A percentile compares a stretch with the other conserved stretches of the same genome.
Evolutionary conservation across 768 basidiomycete genomes (phyloP).

Genomic region (Wakefieldia striispora): DNA sequence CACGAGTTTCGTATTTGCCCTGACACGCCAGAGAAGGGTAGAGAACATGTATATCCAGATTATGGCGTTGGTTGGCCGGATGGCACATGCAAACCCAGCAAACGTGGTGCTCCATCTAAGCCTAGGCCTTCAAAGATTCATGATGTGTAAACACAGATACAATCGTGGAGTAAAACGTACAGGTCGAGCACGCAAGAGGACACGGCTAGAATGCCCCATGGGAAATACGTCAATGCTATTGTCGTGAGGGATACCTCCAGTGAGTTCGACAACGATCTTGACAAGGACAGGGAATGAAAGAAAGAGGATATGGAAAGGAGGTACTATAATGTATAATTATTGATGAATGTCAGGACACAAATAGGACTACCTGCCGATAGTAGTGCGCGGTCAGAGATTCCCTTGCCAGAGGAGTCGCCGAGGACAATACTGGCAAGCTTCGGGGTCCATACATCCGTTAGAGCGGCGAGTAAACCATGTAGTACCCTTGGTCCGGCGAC

Average conservation of each 20-base stretch:
- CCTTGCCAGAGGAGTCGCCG: conserved; percentile 47
- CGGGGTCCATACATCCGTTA: conserved; percentile 75
- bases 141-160: conserved; percentile 21
- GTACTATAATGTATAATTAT: conserved; percentile 44
- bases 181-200: conserved; percentile 19
- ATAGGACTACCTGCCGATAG: conserved; percentile 55
- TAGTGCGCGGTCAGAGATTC: conserved; percentile 31
- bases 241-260: conserved; percentile 85
- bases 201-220: conserved; percentile 52
- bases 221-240: conserved; percentile 74
- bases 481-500: conserved; percentile 71
- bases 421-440: conserved; percentile 56
- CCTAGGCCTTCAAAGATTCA: conserved; percentile 32
- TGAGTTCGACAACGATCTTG: conserved; percentile 90
- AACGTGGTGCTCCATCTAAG: conserved; percentile 44
- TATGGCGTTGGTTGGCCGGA: conserved; percentile 87
- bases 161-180: conserved; percentile 9
- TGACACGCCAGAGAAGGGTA: conserved; percentile 54
- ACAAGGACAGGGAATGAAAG: conserved; percentile 81
- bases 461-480: conserved; percentile 73
- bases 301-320: conserved; percentile 82
- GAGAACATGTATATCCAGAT: conserved; percentile 77
- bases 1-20: conserved; percentile 33
- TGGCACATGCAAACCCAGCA: conserved; percentile 74
- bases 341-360: background rate